Percentiles rank a stretch among this genome's conserved stretches.
Evolutionary conservation across 345 rosid genomes (phyloP).

Genomic region (Microthlaspi erraticum): DNA sequence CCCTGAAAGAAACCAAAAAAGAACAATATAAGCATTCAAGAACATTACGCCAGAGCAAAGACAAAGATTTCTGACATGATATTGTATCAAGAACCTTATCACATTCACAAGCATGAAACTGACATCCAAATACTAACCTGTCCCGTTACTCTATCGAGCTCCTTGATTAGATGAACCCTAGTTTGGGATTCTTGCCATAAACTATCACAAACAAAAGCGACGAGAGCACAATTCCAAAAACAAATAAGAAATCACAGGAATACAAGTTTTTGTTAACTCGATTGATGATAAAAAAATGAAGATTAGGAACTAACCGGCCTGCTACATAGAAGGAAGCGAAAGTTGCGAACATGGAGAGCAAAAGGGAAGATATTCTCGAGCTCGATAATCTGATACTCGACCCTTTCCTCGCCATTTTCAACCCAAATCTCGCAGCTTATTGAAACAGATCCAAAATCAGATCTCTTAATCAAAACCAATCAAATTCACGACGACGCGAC

Average conservation of each 20-base stretch:
- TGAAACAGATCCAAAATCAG: slow-evolving; percentile 26
- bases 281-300: not conserved
- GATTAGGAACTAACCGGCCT: slow-evolving; percentile 61
- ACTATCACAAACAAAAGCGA: slow-evolving; percentile 46
- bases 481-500: slow-evolving; percentile 8
- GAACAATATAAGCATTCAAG: slow-evolving; percentile 12
- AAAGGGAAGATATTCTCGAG: slow-evolving; percentile 58
- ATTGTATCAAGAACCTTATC: not conserved
- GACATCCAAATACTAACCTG: slow-evolving; percentile 56
- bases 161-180: slow-evolving; percentile 71
- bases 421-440: not conserved
- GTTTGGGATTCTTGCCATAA: slow-evolving; percentile 91
- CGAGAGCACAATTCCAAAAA: slow-evolving; percentile 5
- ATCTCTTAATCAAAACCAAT: slow-evolving; percentile 22
- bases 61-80: slow-evolving; percentile 10
- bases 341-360: slow-evolving; percentile 72
- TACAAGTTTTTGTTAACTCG: not conserved
- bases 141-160: slow-evolving; percentile 74
- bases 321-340: slow-evolving; percentile 78
- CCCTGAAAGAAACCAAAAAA: slow-evolving; percentile 52
- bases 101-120: slow-evolving; percentile 8
- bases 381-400: slow-evolving; percentile 50
- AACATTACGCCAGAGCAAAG: not conserved
- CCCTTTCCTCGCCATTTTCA: slow-evolving; percentile 57
- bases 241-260: slow-evolving; percentile 11